Base-by-base conservation (phyloP, 495 filamentous ascomycete genomes). In the Oidiodendron maius region DNA sequence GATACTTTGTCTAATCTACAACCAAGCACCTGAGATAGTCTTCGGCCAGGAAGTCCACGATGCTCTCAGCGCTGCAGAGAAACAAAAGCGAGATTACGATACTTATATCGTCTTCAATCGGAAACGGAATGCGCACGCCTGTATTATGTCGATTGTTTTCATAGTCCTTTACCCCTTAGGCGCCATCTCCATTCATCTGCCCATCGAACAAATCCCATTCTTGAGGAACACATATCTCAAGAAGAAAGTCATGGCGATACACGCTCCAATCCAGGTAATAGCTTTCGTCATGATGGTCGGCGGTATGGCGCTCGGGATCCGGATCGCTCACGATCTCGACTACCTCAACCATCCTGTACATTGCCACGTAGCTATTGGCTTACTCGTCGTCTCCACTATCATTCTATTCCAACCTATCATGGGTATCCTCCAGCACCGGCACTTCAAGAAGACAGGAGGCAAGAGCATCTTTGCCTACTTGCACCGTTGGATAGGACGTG, bases 61-160 rank as follows among this genome's bases (percentile, higher is more conserved):
- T n/a, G n/a, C n/a, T n/a, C n/a, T n/a, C n/a, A n/a, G n/a, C n/a
- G n/a, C n/a, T n/a, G n/a, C n/a, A n/a, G n/a, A n/a, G n/a, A n/a
- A n/a, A n/a, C n/a, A n/a, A n/a, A n/a, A n/a, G n/a, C n/a, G n/a
- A n/a, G n/a, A n/a, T n/a, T n/a, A 16, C 42, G 42, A 45, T 10
- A 13, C 42, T 8, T 2, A 32, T 20, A 45, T 6, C 10, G 21
- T 45, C 26, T 45, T 45, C 25, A 11, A 45, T 26, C 42, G 42
- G n/a, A 45, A 45, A 34, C 42, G 42, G 17, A 45, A 45, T n/a
- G 42, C 25, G 12, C 42, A 45, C 25, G 42, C 42, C 11, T 45
- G 42, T 20, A 30, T 45, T 16, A 45, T 45, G 42, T 45, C 42
- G 10, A 45, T 34, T 20, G 24, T 35, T 6, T 45, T 45, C 26